Evolutionary conservation across 2,329 filamentous ascomycete genomes (phyloP).

Genomic region (Fusarium tjaetaba): DNA sequence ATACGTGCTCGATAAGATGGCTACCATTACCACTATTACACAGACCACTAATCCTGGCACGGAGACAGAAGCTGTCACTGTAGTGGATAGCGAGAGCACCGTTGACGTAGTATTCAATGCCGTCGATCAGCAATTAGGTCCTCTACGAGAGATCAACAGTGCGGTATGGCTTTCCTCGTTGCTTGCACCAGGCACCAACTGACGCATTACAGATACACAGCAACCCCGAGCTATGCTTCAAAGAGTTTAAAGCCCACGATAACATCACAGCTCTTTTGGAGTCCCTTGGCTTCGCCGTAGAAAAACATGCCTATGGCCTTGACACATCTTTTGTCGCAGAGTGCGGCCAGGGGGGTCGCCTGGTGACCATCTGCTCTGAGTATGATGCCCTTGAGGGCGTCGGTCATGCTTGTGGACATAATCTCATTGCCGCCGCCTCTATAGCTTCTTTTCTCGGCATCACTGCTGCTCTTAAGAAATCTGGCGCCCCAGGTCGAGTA

Average conservation of each 20-base stretch:
- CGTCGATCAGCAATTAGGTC: background rate
- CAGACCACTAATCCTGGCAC: background rate
- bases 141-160: background rate
- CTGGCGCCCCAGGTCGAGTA: background rate
- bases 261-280: background rate
- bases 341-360: background rate
- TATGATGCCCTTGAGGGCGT: background rate
- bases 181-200: background rate
- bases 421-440: background rate
- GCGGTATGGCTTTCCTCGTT: background rate
- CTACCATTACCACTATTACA: background rate
- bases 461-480: background rate
- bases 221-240: background rate
- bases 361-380: background rate
- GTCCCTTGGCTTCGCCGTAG: background rate
- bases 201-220: background rate
- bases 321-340: background rate
- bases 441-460: background rate
- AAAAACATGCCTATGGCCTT: background rate
- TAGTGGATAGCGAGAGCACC: fast-evolving
- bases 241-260: background rate
- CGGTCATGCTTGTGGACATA: background rate
- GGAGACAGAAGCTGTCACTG: fast-evolving
- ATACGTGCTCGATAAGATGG: background rate
- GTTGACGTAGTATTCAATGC: background rate